Evolutionary conservation across 495 filamentous ascomycete genomes (phyloP), one percentile per base, ranked within the genome.

Genomic region (Symbiotaphrina buchneri): DNA sequence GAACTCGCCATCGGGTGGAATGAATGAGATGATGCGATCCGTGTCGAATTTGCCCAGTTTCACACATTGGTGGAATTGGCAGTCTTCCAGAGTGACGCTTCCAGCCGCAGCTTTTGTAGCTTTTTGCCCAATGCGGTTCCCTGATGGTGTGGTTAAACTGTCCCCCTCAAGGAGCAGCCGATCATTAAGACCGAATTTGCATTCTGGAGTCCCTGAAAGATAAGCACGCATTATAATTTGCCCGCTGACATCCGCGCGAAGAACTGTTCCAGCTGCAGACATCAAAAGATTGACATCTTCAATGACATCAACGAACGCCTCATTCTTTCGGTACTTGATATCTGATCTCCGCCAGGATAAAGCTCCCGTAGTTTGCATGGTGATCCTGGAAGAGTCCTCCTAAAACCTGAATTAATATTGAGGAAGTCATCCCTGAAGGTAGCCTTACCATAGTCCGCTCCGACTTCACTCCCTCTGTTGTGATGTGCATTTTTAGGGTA

Each of bases 401-500:
- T 54, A 13, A 16, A 36, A 16, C 10, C 5, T 3, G 26, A 14
- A 2, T 15, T 20, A 10, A 7, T 24, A 51, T 48, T 18, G 51
- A 43, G 7, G 40, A 49, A 5, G 8, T 32, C 32, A 10, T 21
- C 11, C 3, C 23, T 18, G 21, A 13, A n/a, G 11, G 2, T 14
- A 7, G 5, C 2, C 13, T 21, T 38, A 52, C 50, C 58, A 80
- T 73, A 31, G 76, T 71, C 33, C 85, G 72, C 52, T 91, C 84
- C 17, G 83, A 87, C 52, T 91, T 93, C 56, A 99, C 90, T 27
- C 90, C 87, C 56, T 99, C 90, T 29, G 90, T 95, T 10, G 90
- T 99, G 54, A 99, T 99, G 59, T 99, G 95, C 85, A 95, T 94
- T 58, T 95, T 99, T 36, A 99, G 63, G 11, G 90, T 99, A 47